Conservation (phyloP, 1,139 yeast genomes). For the Sugiyamaella xylanicola region DNA sequence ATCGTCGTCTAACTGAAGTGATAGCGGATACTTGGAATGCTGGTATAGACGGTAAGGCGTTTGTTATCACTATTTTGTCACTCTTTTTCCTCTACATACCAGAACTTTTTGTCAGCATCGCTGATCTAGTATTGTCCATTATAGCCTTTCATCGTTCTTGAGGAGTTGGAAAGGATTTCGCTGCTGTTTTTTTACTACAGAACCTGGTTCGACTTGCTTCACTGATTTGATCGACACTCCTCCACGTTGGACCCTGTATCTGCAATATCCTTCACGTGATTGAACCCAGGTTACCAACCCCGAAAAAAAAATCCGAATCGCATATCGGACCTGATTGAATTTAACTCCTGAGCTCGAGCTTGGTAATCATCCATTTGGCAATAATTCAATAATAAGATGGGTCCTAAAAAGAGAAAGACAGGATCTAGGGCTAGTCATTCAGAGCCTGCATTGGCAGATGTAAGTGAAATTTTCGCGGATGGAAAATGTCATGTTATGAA, state of each 20-base stretch:
- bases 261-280: constrained; percentile 6
- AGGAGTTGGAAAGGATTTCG: no score
- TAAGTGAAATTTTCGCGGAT: background rate
- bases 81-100: constrained; percentile 7
- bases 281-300: constrained; percentile 9
- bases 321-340: background rate
- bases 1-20: constrained; percentile 4
- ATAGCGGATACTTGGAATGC: constrained; percentile 6
- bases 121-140: constrained; percentile 8
- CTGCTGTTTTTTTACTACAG: no score
- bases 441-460: background rate
- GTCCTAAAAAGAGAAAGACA: constrained; percentile 14
- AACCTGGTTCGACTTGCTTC: no score
- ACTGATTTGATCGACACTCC: background rate
- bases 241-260: background rate
- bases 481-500: background rate
- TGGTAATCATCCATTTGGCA: constrained; percentile 10
- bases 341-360: background rate
- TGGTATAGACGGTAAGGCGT: constrained; percentile 8
- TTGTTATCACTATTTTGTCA: constrained; percentile 2
- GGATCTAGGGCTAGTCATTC: background rate
- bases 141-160: background rate
- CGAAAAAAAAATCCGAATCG: constrained; percentile 11
- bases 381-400: background rate
- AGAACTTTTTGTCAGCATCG: constrained; percentile 3